Conservation (phyloP, 805 yeast genomes). For the Yamadazyma olivae region DNA sequence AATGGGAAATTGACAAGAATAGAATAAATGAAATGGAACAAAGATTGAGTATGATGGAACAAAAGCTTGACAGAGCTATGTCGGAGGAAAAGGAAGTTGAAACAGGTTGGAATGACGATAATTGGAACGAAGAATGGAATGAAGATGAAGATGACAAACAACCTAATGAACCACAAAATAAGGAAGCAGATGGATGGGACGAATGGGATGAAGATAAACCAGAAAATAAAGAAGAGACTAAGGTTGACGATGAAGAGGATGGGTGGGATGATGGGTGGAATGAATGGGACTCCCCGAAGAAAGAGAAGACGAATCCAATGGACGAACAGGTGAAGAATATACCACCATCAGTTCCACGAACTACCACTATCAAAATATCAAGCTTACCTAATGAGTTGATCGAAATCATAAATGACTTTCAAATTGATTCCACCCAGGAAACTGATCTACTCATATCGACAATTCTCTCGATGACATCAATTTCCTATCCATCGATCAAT, state of each 20-base stretch:
- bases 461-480: conserved; percentile 27
- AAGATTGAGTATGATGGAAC: conserved; percentile 10
- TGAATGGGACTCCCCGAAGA: conserved; percentile 1
- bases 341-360: not conserved
- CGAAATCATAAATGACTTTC: conserved; percentile 20
- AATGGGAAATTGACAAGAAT: conserved; percentile 10
- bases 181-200: conserved; percentile 2
- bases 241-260: conserved; percentile 22
- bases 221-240: conserved; percentile 23
- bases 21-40: conserved; percentile 10
- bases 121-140: conserved; percentile 19
- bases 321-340: not conserved
- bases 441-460: conserved; percentile 20
- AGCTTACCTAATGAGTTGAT: conserved; percentile 21
- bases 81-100: conserved; percentile 3
- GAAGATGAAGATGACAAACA: conserved; percentile 2
- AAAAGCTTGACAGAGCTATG: conserved; percentile 8
- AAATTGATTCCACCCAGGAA: conserved; percentile 16
- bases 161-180: not conserved
- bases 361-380: conserved; percentile 16
- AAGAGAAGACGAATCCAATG: conserved; percentile 1
- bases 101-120: conserved; percentile 19
- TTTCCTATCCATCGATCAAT: conserved; percentile 29
- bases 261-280: conserved; percentile 17
- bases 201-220: conserved; percentile 23